These are phyloP conservation scores for Teratosphaeria nubilosa DNA, from an alignment of 2,329 filamentous ascomycete species.

Conservation along the genomic window DNA sequence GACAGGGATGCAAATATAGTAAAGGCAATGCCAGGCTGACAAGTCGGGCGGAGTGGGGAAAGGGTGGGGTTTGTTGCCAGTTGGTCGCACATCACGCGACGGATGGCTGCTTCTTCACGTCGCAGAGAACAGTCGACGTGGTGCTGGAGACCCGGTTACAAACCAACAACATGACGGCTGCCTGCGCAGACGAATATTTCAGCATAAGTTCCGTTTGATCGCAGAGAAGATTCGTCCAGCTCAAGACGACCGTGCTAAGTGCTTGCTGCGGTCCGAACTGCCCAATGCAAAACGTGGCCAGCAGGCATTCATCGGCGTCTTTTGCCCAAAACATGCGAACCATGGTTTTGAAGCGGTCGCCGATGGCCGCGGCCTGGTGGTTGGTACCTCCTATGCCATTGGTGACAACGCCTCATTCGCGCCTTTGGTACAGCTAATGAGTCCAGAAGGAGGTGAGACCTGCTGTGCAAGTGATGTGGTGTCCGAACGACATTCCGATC, in stretches of 20 bases:
- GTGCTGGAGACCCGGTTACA: neutral
- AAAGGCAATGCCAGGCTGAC: neutral
- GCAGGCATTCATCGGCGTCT: neutral
- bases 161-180: neutral
- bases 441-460: neutral
- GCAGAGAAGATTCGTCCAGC: neutral
- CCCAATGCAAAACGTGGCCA: neutral
- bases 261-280: too few relatives aligned
- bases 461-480: neutral
- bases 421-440: neutral
- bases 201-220: neutral
- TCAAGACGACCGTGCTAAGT: neutral
- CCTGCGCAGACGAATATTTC: neutral
- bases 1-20: neutral
- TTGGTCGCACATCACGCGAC: neutral
- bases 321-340: neutral
- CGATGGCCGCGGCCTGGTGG: neutral
- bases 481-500: neutral
- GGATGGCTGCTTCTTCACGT: neutral
- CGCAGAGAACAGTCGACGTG: neutral
- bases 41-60: neutral
- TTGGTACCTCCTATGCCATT: neutral
- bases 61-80: neutral
- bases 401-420: neutral
- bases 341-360: neutral